Evolutionary conservation across 192 early-diverging fungal genomes (phyloP), one percentile per base, ranked within the genome.

Genomic region (Geranomyces michiganensis): DNA sequence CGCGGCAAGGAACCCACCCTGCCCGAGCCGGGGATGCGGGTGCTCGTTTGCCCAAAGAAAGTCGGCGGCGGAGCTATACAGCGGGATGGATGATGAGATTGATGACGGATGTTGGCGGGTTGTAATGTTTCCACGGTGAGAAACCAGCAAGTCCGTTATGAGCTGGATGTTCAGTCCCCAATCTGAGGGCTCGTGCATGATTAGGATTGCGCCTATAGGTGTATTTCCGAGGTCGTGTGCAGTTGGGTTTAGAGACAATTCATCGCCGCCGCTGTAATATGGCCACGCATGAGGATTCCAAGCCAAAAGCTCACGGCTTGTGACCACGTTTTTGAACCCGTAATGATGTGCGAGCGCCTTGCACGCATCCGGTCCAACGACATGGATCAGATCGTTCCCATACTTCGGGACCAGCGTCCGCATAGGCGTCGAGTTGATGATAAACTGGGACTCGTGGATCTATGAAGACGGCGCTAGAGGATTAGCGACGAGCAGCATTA

Each of bases 91-190:
- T 36, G 48, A 19, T 19, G 29, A 33, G 26, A 26, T 7, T 15
- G 24, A 26, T 24, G 58, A 60, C 29, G 31, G 17, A 31, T 67
- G 9, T 14, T 19, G 47, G 17, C 70, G 70, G 26, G 59, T 62
- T n/a, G 61, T 53, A 8, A 72, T 21, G n/a, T 21, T 19, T 0
- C 70, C 70, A 21, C 29, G 24, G 17, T 46, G 29, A 26, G 70
- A 72, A 1, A 59, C 5, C 14, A 72, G 31, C 1, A 44, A 19
- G 44, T 72, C 70, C 0, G 47, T 72, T 19, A 72, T 72, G 48
- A 72, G 26, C 64, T 72, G 70, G 32, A 72, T 72, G 21, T 62
- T 61, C 47, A 62, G 70, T 12, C 70, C 70, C 70, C 70, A 72
- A n/a, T 72, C 62, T 27, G 60, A 21, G 12, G 70, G 49, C 48